Percentiles rank a stretch among this genome's conserved stretches.
Evolutionary conservation across 179 eudicot genomes (phyloP).

Genomic region (Sideroxylon spinosum): DNA sequence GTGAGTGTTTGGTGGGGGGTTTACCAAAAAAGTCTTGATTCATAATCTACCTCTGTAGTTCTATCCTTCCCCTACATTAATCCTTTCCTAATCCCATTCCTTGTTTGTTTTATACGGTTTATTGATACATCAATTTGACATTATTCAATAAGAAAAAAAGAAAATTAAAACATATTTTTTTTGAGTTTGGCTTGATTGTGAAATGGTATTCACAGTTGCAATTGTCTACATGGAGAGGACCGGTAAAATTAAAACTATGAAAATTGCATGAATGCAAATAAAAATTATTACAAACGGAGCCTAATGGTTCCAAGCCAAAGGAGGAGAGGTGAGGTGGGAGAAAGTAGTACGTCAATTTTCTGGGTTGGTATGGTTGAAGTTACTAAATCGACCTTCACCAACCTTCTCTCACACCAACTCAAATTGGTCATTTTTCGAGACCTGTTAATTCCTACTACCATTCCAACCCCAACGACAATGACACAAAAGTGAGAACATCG

Average conservation of each 20-base stretch:
- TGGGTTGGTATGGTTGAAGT: background rate
- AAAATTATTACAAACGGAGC: too few species aligned
- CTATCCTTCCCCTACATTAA: background rate
- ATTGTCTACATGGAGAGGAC: too few species aligned
- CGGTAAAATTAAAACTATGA: too few species aligned
- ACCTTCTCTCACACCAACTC: background rate
- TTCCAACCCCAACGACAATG: background rate
- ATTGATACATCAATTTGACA: background rate
- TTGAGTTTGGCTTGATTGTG: background rate
- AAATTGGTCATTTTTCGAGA: background rate
- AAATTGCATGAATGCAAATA: too few species aligned
- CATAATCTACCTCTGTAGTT: background rate
- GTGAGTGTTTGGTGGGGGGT: conserved; percentile 3
- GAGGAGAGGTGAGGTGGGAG: conserved; percentile 16
- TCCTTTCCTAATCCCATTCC: background rate
- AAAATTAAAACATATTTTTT: background rate
- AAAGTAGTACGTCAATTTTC: conserved; percentile 18
- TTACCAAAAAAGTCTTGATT: background rate
- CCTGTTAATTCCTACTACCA: background rate
- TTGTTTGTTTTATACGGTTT: background rate
- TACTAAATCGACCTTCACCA: conserved; percentile 8
- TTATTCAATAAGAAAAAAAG: background rate
- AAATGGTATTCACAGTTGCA: too few species aligned
- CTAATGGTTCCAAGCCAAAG: too few species aligned
- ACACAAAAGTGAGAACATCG: background rate